Base-by-base conservation (phyloP, 75 land plant genomes). In the Pinus tabuliformis region DNA sequence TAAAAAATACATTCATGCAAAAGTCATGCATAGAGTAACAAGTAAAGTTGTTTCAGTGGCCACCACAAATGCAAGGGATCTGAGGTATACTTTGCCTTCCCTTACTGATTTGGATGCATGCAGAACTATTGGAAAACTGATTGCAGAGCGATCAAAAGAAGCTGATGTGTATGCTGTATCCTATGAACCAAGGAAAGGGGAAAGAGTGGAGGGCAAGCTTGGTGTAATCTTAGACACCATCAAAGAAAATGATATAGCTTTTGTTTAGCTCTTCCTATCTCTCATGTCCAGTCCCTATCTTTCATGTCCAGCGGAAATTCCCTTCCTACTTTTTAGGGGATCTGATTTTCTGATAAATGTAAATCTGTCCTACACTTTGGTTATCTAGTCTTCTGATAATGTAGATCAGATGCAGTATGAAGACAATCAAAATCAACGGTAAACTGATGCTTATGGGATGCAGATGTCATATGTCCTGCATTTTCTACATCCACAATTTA, bases 131-230 rank as follows among this genome's bases (percentile, higher is more conserved):
- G 99, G 97, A 15, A 82, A 84, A 62, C 85, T 96, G 20, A 92
- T 96, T 75, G 97, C 99, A 0, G 97, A 96, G 85, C 61, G 99
- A 65, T 77, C 95, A 16, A 90, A 76, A 77, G 99, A 92, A n/a
- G 99, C 99, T 18, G 99, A 96, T 84, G 93, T 96, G 3, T 96
- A 78, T 86, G 97, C 95, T 37, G 81, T 96, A 66, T 70, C 92
- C 0, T 96, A 81, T 83, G 97, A 91, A 58, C 89, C 88, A 36
- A 90, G 86, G 72, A 91, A 89, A 71, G 78, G 84, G 71, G 95
- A 91, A 86, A 83, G 91, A 57, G 77, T 96, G 58, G 94, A 94
- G 59, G 95, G 94, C 49, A 90, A 81, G 75, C 89, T 96, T 16
- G 97, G 84, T 16, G 79, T 89, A 70, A 86, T 96, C 30, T 79